These are phyloP conservation scores for Stephanodiscus triporus DNA, from an alignment of 108 stramenopile genomes.

Conservation along the genomic window DNA sequence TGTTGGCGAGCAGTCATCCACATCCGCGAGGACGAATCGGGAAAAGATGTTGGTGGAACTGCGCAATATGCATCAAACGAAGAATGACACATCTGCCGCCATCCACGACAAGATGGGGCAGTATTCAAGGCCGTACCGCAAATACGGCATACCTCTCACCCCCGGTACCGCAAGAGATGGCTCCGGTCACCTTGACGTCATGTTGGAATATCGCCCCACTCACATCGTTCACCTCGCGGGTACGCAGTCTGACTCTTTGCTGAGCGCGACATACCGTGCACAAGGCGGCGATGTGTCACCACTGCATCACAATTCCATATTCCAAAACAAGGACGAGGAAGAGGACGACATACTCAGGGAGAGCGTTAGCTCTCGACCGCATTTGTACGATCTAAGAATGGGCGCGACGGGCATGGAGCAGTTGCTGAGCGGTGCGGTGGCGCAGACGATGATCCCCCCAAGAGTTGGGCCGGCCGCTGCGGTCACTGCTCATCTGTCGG, in stretches of 20 bases:
- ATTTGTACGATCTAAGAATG: constrained; percentile 62
- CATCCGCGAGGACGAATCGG: constrained; percentile 23
- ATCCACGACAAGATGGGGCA: neutral
- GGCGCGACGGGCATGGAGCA: constrained; percentile 76
- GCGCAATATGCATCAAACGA: neutral
- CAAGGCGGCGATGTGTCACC: neutral
- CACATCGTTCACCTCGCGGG: constrained; percentile 80
- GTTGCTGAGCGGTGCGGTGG: constrained; percentile 43
- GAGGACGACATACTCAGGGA: constrained; percentile 25
- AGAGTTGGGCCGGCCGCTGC: neutral
- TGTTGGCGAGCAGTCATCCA: neutral
- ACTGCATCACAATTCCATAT: constrained; percentile 29
- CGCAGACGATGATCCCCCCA: constrained; percentile 31
- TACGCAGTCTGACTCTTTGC: constrained; percentile 52
- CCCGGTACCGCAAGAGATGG: constrained; percentile 32
- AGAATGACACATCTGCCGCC: neutral
- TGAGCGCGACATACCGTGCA: constrained; percentile 37
- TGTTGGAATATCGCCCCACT: constrained; percentile 59
- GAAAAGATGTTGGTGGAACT: constrained; percentile 14
- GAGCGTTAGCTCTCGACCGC: constrained; percentile 34
- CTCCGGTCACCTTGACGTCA: constrained; percentile 30
- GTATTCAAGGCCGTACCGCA: constrained; percentile 11
- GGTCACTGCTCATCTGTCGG: neutral
- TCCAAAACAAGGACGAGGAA: constrained; percentile 40
- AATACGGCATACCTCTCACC: constrained; percentile 31